These are phyloP conservation scores for Epichloe hybrida DNA, from an alignment of 2,329 filamentous ascomycete species.

Conservation along the genomic window DNA sequence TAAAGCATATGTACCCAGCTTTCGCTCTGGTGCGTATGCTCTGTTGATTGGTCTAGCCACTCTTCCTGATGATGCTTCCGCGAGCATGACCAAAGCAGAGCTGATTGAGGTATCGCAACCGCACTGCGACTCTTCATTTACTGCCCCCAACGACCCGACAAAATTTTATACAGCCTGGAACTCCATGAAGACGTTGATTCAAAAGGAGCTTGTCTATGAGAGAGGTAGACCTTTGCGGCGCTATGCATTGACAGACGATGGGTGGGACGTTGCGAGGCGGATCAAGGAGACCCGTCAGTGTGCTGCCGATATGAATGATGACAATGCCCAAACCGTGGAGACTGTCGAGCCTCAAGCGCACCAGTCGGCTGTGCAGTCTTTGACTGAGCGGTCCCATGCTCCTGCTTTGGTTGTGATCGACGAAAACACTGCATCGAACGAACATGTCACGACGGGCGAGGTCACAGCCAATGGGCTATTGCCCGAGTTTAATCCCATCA, in stretches of 20 bases:
- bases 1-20: constrained; percentile 57
- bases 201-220: constrained; percentile 62
- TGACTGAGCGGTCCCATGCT: constrained; percentile 9
- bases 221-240: constrained; percentile 52
- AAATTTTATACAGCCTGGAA: constrained; percentile 72
- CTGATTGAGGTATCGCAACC: constrained; percentile 57
- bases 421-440: not conserved
- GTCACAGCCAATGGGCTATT: constrained; percentile 14
- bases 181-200: constrained; percentile 62
- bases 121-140: constrained; percentile 62
- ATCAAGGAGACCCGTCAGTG: constrained; percentile 42
- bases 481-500: constrained; percentile 44
- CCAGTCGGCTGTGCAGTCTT: not conserved
- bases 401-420: constrained; percentile 3
- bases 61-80: constrained; percentile 35
- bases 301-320: constrained; percentile 13
- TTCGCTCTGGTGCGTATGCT: constrained; percentile 64
- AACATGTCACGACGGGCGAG: constrained; percentile 6
- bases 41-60: constrained; percentile 53
- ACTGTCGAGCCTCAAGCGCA: not conserved
- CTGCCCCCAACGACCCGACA: constrained; percentile 48
- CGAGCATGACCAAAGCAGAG: constrained; percentile 52
- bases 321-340: not conserved
- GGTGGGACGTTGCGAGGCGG: constrained; percentile 58
- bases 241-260: constrained; percentile 63